Evolutionary conservation across 169 alveolate species (phyloP), one percentile per base, ranked within the genome.

Genomic region (Eimeria falciformis): DNA sequence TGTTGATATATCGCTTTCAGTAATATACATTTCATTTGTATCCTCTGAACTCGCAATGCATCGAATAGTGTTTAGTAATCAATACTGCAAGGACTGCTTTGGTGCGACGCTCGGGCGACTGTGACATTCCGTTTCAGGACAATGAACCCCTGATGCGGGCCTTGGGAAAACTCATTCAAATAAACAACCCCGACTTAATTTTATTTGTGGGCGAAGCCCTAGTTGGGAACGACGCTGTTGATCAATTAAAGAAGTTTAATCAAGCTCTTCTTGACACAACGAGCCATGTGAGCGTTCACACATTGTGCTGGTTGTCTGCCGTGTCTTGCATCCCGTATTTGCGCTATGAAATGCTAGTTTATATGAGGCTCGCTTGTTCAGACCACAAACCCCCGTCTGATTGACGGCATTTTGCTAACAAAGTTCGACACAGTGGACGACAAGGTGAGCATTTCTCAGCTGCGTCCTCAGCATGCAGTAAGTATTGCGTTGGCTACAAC

Each of bases 191-290:
- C 47, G 99, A 99, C 96, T 95, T 98, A 50, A 98, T 99, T 46
- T 94, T 99, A 37, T 99, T 99, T 92, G 99, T 99, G 27, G 99
- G 99, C n/a, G 99, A 99, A 94, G 99, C 99, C 37, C 97, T 99
- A 40, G 99, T 98, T 27, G 99, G 99, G 29, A 99, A 99, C 94
- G 99, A 99, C 95, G 99, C 99, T 18, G 99, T 99, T 9, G 99
- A 99, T 95, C 99, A 99, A 95, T 95, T 99, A 43, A 96, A 97
- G 85, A 98, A 98, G 95, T 99, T 99, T 95, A 98, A 99, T 95
- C 97, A 97, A 82, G 97, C 99, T 33, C 96, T 99, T 66, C 93
- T 94, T 95, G 97, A 90, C 77, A 47, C 78, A 21, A 53, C 95
- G 47, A 62, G 75, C 55, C 17, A 46, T 2, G 92, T 37, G 11